Evolutionary conservation across 148 eudicot species (phyloP).

Genomic region (Bassia scoparia): DNA sequence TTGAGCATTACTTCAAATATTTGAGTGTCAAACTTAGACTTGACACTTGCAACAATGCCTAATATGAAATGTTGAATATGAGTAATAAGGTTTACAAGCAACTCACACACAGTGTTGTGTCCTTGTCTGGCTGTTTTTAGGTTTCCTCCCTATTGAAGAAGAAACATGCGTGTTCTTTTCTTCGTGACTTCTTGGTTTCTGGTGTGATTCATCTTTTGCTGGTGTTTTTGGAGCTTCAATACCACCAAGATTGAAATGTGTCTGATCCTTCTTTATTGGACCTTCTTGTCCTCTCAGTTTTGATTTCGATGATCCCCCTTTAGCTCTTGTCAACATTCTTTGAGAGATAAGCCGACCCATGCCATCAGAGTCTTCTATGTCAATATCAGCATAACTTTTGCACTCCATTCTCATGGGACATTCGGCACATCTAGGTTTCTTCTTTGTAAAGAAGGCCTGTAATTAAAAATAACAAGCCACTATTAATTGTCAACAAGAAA

Average conservation of each 20-base stretch:
- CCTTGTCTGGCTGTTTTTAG: constrained; percentile 1
- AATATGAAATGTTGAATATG: neutral
- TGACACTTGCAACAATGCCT: no score
- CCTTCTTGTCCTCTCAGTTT: neutral
- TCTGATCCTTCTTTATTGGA: neutral
- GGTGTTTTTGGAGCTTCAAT: constrained; percentile 26
- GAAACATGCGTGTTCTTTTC: neutral
- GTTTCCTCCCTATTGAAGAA: neutral
- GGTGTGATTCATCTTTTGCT: constrained; percentile 6
- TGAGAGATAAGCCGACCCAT: neutral
- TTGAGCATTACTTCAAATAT: no score
- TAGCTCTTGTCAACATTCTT: neutral
- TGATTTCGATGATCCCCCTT: neutral
- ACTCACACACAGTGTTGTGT: constrained; percentile 30
- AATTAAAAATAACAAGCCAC: neutral
- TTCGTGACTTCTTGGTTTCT: neutral
- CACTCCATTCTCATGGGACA: constrained; percentile 46
- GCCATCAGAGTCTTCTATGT: constrained; percentile 24
- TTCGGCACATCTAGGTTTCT: constrained; percentile 40
- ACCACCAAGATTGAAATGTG: neutral
- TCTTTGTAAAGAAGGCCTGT: constrained; percentile 54
- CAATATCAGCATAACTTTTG: constrained; percentile 30
- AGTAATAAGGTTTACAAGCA: neutral
- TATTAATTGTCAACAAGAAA: neutral
- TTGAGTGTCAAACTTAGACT: no score